Base-by-base conservation (phyloP, 192 early-diverging fungal species). In the Gaertneriomyces sp. region DNA sequence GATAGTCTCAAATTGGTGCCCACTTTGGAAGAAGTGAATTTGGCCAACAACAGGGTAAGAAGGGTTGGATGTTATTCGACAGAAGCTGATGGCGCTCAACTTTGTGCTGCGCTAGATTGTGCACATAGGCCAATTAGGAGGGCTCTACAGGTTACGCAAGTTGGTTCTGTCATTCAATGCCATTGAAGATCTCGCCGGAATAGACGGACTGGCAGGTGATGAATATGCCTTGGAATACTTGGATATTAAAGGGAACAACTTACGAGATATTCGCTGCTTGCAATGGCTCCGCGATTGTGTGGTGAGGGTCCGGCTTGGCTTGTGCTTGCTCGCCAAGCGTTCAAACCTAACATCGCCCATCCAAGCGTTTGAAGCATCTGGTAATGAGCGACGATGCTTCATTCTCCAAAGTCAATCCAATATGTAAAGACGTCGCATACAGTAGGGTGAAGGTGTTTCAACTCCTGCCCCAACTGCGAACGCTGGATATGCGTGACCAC, bases 81-180 rank as follows among this genome's bases (percentile, higher is more conserved):
- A 17, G 12, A n/a, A 60, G n/a, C 6, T 5, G 10, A 17, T 60
- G 10, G 5, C 42, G 25, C 39, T n/a, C 51, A 41, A 38, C 20
- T 64, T 6, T 6, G 58, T 45, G 6, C 16, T 40, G 44, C n/a
- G 38, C 5, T n/a, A 76, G 76, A 74, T 78, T 43, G 17, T 5
- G 19, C 25, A 38, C 12, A 59, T 81, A 10, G 53, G 61, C 10
- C 66, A 64, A 51, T 56, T 81, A 49, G 42, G 47, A 20, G n/a
- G 20, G 6, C 65, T 81, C 3, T 20, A 16, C 9, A 64, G 62
- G 14, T 54, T 72, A 47, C 58, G 44, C 14, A 42, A 52, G 9
- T 59, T 81, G 16, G 70, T 63, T 47, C 57, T 79, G 17, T 78
- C 76, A n/a, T 81, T 79, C 77, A 81, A 81, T 59, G 11, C 45